Percentiles rank a stretch among this genome's conserved stretches.
phyloP scores from a whole-genome alignment of 495 filamentous ascomycete species.

The Pyrenula massariospora region DNA sequence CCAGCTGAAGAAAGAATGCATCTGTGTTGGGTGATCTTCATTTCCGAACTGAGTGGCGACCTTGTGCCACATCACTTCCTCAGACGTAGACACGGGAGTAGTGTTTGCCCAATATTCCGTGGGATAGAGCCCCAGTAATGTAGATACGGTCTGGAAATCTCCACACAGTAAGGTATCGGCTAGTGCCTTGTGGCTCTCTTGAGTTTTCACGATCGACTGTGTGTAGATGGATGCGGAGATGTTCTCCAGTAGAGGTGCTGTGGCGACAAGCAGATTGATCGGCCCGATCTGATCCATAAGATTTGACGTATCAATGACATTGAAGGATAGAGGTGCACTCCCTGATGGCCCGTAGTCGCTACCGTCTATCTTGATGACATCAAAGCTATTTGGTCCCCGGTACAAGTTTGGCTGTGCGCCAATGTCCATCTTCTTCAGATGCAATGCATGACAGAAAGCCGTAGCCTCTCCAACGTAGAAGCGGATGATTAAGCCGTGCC shows the following conservation, averaged over 20 bases:
- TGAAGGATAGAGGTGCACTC: constrained; percentile 29
- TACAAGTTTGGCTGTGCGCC: constrained; percentile 6
- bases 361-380: constrained; percentile 23
- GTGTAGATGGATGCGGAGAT: constrained; percentile 31
- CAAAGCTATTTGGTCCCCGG: constrained; percentile 3
- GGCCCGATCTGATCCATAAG: constrained; percentile 34
- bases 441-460: constrained; percentile 31
- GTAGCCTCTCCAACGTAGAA: constrained; percentile 31
- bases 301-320: constrained; percentile 49
- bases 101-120: constrained; percentile 39
- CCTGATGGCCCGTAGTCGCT: constrained; percentile 9
- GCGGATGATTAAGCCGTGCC: constrained; percentile 23
- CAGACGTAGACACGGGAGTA: constrained; percentile 16
- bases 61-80: constrained; percentile 8
- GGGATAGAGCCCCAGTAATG: constrained; percentile 34
- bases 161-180: constrained; percentile 20
- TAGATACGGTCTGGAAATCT: constrained; percentile 28
- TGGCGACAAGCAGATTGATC: constrained; percentile 35
- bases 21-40: constrained; percentile 1
- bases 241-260: constrained; percentile 30
- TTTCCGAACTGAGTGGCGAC: not conserved
- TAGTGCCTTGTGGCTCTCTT: not conserved
- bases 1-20: constrained; percentile 6
- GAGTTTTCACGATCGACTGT: constrained; percentile 16
- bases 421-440: constrained; percentile 12